Evolutionary conservation across 2,329 filamentous ascomycete species (phyloP).

Genomic region (Akanthomyces uredinophilus): DNA sequence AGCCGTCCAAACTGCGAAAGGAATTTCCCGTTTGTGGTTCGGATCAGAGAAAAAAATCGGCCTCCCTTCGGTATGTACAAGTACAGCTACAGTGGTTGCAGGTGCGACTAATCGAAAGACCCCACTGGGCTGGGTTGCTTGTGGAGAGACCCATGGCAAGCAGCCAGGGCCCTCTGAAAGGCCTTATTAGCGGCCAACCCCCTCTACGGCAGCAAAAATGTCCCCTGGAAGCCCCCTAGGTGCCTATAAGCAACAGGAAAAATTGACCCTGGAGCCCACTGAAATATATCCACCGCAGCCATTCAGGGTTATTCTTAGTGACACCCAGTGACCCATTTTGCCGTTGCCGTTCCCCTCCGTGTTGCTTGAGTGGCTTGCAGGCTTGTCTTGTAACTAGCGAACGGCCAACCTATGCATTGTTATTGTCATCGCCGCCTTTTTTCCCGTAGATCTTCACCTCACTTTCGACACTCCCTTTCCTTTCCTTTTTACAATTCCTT

Average conservation of each 20-base stretch:
- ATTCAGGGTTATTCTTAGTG: neutral
- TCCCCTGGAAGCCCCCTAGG: no score
- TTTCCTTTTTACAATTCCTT: no score
- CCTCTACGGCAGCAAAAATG: no score
- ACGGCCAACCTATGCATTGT: neutral
- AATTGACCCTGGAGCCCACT: neutral
- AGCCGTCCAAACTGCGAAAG: no score
- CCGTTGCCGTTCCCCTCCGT: neutral
- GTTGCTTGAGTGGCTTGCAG: neutral
- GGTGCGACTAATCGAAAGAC: neutral
- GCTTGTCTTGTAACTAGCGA: neutral
- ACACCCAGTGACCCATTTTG: no score
- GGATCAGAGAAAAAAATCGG: no score
- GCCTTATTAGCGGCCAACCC: no score
- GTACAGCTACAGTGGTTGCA: neutral
- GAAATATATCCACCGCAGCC: neutral
- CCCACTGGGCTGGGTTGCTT: neutral
- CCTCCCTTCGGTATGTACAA: neutral
- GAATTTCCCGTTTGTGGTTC: no score
- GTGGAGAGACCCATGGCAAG: neutral
- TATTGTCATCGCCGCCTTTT: constrained; percentile 5
- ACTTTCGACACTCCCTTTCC: neutral
- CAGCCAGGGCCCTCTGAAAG: no score
- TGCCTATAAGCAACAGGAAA: neutral
- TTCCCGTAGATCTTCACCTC: neutral